Evolutionary conservation across 2,329 filamentous ascomycete genomes (phyloP).

Genomic region (Scedosporium boydii): DNA sequence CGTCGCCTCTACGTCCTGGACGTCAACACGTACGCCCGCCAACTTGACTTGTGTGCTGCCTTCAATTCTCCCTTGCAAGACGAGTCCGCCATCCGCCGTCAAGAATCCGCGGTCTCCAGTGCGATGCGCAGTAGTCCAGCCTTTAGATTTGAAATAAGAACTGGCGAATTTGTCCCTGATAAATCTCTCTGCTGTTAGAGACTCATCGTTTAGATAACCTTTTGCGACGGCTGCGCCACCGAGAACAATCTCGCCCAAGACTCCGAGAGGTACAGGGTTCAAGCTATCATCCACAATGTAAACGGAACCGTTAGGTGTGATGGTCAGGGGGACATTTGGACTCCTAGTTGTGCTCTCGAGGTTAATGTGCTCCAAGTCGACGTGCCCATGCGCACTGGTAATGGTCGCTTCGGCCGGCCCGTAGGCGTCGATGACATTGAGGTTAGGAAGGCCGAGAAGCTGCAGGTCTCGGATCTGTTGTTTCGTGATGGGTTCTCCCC

Average conservation of each 20-base stretch:
- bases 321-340: neutral
- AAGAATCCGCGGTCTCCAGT: conserved; percentile 30
- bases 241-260: conserved; percentile 15
- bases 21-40: conserved; percentile 32
- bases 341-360: neutral
- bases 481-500: conserved; percentile 18
- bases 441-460: neutral
- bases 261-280: conserved; percentile 9
- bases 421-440: conserved; percentile 16
- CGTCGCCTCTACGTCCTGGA: conserved; percentile 26
- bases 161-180: conserved; percentile 11
- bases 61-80: conserved; percentile 25
- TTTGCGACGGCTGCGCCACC: conserved; percentile 28
- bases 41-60: conserved; percentile 37
- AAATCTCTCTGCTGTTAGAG: conserved; percentile 11
- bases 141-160: conserved; percentile 3
- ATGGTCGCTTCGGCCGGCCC: conserved; percentile 17
- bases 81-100: conserved; percentile 21
- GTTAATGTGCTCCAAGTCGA: neutral
- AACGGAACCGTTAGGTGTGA: conserved; percentile 21
- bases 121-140: conserved; percentile 22
- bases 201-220: conserved; percentile 27
- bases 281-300: conserved; percentile 30
- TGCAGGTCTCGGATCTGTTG: conserved; percentile 5
- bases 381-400: neutral